These are phyloP conservation scores for Xylariaceae sp. DNA, from an alignment of 2,329 filamentous ascomycete species.

Conservation along the genomic window DNA sequence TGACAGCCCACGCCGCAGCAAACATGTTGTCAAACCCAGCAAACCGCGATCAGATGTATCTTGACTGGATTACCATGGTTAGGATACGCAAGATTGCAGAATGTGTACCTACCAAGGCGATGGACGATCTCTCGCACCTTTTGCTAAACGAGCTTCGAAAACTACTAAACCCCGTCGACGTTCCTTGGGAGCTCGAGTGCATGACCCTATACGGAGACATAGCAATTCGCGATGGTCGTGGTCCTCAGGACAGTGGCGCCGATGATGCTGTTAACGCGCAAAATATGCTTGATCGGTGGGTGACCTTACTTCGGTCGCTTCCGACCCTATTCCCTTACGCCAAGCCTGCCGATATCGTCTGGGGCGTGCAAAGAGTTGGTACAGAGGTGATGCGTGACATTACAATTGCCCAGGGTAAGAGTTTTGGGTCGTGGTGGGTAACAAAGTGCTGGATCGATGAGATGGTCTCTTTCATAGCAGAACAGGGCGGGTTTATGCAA, in stretches of 20 bases:
- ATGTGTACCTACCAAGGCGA: slow-evolving; percentile 56
- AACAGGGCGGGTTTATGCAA: slow-evolving; percentile 83
- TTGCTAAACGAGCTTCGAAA: slow-evolving; percentile 64
- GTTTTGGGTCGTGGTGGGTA: slow-evolving; percentile 91
- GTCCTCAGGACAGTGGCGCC: slow-evolving; percentile 31
- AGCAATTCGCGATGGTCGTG: slow-evolving; percentile 41
- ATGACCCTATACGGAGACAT: slow-evolving; percentile 58
- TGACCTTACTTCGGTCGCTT: slow-evolving; percentile 65
- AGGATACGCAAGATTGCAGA: slow-evolving; percentile 60
- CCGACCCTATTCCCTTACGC: slow-evolving; percentile 71
- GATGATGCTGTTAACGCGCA: slow-evolving; percentile 41
- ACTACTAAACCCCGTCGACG: slow-evolving; percentile 64
- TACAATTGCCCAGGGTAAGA: slow-evolving; percentile 71
- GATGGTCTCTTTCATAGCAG: slow-evolving; percentile 85
- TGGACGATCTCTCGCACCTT: slow-evolving; percentile 62
- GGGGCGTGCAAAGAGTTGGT: slow-evolving; percentile 70
- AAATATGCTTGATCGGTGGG: slow-evolving; percentile 75
- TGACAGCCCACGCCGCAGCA: slow-evolving; percentile 88
- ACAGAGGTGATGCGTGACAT: slow-evolving; percentile 77
- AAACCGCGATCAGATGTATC: slow-evolving; percentile 92
- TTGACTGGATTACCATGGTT: slow-evolving; percentile 75
- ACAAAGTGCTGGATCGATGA: slow-evolving; percentile 95
- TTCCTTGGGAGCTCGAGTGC: slow-evolving; percentile 61
- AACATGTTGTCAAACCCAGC: slow-evolving; percentile 87
- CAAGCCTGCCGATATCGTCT: slow-evolving; percentile 67